Conservation (phyloP, 495 filamentous ascomycete species). For the Hypoxylon trugodes region DNA sequence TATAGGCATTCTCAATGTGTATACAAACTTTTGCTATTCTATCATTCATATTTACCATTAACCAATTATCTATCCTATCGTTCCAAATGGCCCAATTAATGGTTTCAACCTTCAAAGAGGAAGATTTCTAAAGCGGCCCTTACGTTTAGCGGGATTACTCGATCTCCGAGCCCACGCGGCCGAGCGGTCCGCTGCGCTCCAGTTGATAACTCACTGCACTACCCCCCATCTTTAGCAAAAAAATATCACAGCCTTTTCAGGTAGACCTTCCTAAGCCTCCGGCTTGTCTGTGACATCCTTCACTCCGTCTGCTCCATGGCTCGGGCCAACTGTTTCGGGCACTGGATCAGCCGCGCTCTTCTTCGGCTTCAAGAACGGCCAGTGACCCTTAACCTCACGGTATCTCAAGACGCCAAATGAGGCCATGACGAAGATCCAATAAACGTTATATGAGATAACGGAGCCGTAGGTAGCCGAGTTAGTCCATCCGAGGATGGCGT, state of each 20-base stretch:
- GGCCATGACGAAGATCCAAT: constrained; percentile 76
- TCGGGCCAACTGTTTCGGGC: background rate
- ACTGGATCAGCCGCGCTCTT: background rate
- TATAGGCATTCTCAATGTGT: too few species aligned
- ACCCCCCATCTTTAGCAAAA: too few species aligned
- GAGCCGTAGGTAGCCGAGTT: constrained; percentile 88
- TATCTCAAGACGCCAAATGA: constrained; percentile 70
- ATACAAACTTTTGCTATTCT: background rate
- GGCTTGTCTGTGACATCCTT: background rate
- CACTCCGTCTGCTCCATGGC: constrained; percentile 1
- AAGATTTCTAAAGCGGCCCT: background rate
- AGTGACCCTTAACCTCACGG: constrained; percentile 72
- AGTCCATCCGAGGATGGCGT: constrained; percentile 82
- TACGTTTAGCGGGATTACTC: background rate
- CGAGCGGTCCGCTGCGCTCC: background rate
- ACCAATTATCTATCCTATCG: background rate
- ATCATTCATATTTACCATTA: constrained; percentile 3
- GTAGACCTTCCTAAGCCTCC: constrained; percentile 8
- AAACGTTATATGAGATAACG: constrained; percentile 88
- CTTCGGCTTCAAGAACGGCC: constrained; percentile 64
- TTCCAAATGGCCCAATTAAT: background rate
- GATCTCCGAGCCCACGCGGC: background rate
- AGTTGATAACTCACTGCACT: background rate
- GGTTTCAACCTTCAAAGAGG: background rate
- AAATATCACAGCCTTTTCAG: background rate